phyloP scores from a whole-genome alignment of 2,329 filamentous ascomycete genomes.

The Aspergillus ustus region DNA sequence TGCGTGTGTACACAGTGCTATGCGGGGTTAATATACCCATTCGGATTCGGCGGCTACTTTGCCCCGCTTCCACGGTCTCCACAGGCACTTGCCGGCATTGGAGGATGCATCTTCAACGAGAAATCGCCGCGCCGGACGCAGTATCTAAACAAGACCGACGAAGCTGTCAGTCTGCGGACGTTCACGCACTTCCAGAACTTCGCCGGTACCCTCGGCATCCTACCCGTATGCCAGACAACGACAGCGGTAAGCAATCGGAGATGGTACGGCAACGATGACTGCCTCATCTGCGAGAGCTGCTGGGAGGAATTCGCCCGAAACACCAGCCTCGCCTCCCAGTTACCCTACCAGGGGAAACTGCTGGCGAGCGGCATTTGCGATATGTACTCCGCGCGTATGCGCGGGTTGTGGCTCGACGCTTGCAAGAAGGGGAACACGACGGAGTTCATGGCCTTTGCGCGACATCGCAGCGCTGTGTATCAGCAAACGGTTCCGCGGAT shows the following conservation, averaged over 20 bases:
- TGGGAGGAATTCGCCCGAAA: conserved; percentile 4
- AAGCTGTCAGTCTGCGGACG: not conserved
- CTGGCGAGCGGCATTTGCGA: not conserved
- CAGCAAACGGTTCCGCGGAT: not conserved
- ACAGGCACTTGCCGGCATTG: not conserved
- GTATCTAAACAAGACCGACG: not conserved
- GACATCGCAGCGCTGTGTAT: not conserved
- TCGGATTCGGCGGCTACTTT: not conserved
- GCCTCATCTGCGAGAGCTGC: conserved; percentile 4
- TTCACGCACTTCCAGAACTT: not conserved
- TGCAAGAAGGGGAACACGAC: conserved; percentile 1
- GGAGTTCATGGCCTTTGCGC: not conserved
- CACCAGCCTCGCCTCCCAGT: not conserved
- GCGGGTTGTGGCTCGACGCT: not conserved
- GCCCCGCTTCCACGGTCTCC: too few relatives aligned
- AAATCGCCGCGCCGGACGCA: not conserved
- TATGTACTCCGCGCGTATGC: conserved; percentile 1
- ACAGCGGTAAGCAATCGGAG: not conserved
- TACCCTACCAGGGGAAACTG: not conserved
- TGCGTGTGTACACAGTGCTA: not conserved
- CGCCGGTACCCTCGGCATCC: not conserved
- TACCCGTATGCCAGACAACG: not conserved
- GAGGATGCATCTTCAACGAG: not conserved
- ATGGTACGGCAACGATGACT: conserved; percentile 3
- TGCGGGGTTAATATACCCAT: not conserved